A percentile compares a stretch with the other conserved stretches of the same genome.
These are phyloP conservation scores for Jasminum sambac DNA, from an alignment of 257 asterid genomes.

Conservation along the genomic window DNA sequence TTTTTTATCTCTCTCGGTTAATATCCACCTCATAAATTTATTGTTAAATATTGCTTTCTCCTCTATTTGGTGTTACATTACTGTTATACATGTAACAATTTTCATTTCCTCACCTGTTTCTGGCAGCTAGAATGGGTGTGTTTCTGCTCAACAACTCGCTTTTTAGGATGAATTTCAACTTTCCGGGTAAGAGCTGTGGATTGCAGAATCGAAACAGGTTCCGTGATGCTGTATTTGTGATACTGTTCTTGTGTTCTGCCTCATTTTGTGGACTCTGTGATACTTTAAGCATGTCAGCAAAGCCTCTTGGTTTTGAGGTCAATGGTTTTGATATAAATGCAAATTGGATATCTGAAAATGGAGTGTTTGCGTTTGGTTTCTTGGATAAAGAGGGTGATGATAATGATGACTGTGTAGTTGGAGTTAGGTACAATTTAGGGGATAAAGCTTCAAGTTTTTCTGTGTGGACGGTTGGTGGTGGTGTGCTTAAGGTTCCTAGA, in stretches of 20 bases:
- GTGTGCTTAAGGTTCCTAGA: constrained; percentile 49
- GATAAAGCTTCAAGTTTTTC: constrained; percentile 47
- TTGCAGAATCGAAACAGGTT: constrained; percentile 24
- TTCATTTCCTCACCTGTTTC: constrained; percentile 18
- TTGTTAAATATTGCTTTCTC: background rate
- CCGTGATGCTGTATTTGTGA: constrained; percentile 15
- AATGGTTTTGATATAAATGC: constrained; percentile 41
- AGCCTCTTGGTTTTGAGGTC: constrained; percentile 61
- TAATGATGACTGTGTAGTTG: constrained; percentile 48
- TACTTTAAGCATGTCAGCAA: constrained; percentile 40
- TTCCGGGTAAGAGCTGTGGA: constrained; percentile 37
- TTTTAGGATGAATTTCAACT: constrained; percentile 25
- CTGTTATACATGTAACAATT: constrained; percentile 15
- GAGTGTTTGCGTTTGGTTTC: constrained; percentile 75
- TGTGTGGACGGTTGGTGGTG: constrained; percentile 70
- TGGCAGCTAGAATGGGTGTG: constrained; percentile 49
- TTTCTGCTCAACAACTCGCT: constrained; percentile 38
- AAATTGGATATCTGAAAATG: constrained; percentile 62
- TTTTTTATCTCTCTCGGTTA: constrained; percentile 21
- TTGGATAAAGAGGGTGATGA: constrained; percentile 46
- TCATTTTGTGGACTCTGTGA: constrained; percentile 41
- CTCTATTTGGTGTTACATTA: constrained; percentile 4
- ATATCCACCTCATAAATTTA: constrained; percentile 41
- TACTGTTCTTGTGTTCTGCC: constrained; percentile 32
- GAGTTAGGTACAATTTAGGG: constrained; percentile 55